Percentiles rank a stretch among this genome's conserved stretches.
phyloP scores from a whole-genome alignment of 805 yeast genomes.

The Lipomyces mesembrius region DNA sequence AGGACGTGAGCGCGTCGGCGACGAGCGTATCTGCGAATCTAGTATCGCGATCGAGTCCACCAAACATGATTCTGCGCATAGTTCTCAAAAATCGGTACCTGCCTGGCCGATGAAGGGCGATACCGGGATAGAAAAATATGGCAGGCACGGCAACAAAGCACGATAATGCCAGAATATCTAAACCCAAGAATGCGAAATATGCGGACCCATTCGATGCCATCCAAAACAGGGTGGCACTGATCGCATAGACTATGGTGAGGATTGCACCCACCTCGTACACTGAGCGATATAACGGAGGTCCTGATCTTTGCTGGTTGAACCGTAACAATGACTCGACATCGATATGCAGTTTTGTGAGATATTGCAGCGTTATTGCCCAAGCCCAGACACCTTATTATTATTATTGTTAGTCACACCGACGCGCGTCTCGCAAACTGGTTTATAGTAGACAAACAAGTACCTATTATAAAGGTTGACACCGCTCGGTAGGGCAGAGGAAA shows the following conservation, averaged over 20 bases:
- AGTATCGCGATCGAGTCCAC: conserved; percentile 60
- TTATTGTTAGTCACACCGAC: not conserved
- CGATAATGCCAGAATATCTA: conserved; percentile 49
- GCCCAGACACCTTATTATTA: conserved; percentile 44
- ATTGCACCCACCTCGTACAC: conserved; percentile 47
- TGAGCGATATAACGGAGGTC: conserved; percentile 45
- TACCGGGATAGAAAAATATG: conserved; percentile 48
- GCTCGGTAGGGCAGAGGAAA: conserved; percentile 57
- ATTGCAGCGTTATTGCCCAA: conserved; percentile 44
- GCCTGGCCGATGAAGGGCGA: conserved; percentile 48
- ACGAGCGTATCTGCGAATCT: conserved; percentile 80
- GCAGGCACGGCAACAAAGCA: conserved; percentile 48
- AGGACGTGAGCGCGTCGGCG: conserved; percentile 85
- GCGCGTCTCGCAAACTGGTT: too few species aligned
- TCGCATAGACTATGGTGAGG: conserved; percentile 40
- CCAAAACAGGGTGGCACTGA: conserved; percentile 44
- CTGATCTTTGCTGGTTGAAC: conserved; percentile 28
- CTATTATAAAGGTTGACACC: conserved; percentile 38
- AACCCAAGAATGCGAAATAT: conserved; percentile 41
- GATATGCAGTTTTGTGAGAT: conserved; percentile 39
- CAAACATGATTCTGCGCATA: conserved; percentile 56
- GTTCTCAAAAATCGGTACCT: conserved; percentile 52
- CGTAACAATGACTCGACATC: conserved; percentile 40
- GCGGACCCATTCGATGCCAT: conserved; percentile 40
- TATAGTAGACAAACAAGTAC: conserved; percentile 7